Evolutionary conservation across 139 green algal genomes (phyloP), one percentile per base, ranked within the genome.

Genomic region (Limnomonas spitsbergensis): DNA sequence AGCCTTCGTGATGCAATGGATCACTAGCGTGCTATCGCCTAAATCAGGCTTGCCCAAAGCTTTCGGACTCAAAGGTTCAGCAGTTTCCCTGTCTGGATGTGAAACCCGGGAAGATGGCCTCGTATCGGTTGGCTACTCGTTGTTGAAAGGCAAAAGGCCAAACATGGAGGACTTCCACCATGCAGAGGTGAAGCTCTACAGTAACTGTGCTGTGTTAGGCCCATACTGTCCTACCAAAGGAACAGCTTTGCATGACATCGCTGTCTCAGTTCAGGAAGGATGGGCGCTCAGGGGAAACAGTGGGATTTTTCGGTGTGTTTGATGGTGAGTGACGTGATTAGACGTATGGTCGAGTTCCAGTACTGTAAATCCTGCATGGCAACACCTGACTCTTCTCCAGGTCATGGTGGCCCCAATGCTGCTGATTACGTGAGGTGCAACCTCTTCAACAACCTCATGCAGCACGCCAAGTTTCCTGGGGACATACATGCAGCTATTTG

Each of bases 291-390:
- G 86, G 83, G 1, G 77, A 92, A 4, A 31, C 82, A 14, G 83
- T 96, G 2, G 95, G 91, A 1, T 82, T 95, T 1, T 98, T 98
- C 76, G 95, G 94, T 0, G 91, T 98, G 1, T 98, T 98, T 81
- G 95, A 98, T 78, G 94, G 94, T 97, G 75, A 83, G 84, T 1
- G 0, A 34, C 26, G 38, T 61, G 53, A 73, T 61, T 3, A 73
- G 3, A 72, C 27, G 36, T 6, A 14, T 68, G 29, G 24, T 24
- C 7, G 9, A 32, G 38, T 37, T 3, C 56, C 4, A 6, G 4
- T 35, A 24, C 3, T 61, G 37, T 20, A 35, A 38, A 53, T 6
- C 38, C n/a, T n/a, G n/a, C n/a, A n/a, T n/a, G 37, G 39, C 70
- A 66, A 32, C 39, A 24, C 69, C 20, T 32, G 24, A 38, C 3